Evolutionary conservation across 2,329 filamentous ascomycete genomes (phyloP), one percentile per base, ranked within the genome.

Genomic region (Sclerotinia glacialis): DNA sequence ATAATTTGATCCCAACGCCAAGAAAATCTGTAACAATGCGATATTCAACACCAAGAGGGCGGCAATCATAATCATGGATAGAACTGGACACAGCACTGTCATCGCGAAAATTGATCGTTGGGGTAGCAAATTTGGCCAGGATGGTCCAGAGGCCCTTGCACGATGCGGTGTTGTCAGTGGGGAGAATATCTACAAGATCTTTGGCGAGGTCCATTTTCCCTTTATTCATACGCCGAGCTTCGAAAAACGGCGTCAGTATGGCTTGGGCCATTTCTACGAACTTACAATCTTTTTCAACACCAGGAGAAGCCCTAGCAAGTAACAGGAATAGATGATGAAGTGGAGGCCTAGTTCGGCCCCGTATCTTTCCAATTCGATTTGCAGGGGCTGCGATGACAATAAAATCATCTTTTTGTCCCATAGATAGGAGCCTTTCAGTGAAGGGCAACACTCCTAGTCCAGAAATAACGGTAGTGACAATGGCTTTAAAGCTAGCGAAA

Each of bases 21-120:
- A 96, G 81, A 44, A 96, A 83, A 23, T 84, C 87, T 21, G 88
- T 82, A 31, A 90, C 79, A 62, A 89, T 86, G 11, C 89, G 87
- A 70, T 91, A 93, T 66, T 92, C 88, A 14, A 86, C 85, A 18
- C 89, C 86, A 64, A 88, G 76, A 46, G 85, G 79, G 67, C 81
- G 77, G 82, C 80, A 42, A n/a, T n/a, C n/a, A n/a, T n/a, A n/a
- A n/a, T 66, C 67, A 28, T 72, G 76, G 11, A 72, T 73, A 18
- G 78, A 83, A 71, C 76, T 68, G 14, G 54, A 58, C 40, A 55
- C 49, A 14, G 61, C 65, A n/a, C 53, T 67, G 5, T 70, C 68
- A 28, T 73, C 69, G 52, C 68, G 68, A 2, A 61, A 67, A 44
- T 73, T 70, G 5, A 69, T 70, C 21, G 70, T 71, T 9, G 34